Base-by-base conservation (phyloP, 352 stramenopile species). In the Phytophthora podocarpi region DNA sequence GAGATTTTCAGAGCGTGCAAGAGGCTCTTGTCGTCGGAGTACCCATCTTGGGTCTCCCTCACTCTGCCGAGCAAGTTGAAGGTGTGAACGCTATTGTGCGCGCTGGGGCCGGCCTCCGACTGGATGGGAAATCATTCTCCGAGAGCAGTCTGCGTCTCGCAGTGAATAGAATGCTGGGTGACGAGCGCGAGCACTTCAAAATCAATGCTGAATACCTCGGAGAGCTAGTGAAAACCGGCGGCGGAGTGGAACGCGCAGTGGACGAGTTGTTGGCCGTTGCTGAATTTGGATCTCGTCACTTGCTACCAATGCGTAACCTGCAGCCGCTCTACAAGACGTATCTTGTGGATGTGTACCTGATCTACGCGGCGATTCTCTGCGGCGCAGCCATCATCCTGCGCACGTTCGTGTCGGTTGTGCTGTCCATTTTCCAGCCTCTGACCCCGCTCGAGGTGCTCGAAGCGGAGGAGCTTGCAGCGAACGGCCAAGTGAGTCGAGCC, bases 321-420 rank as follows among this genome's bases (percentile, higher is more conserved):
- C 83, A 93, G 68, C 78, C 82, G 28, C 67, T 93, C 13, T 87
- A 90, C 80, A 92, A 91, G 73, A 91, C 78, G 62, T 93, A 85
- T 60, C 70, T 96, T 11, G 74, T 96, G 59, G 87, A 94, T 57
- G 87, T 94, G 45, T 94, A 94, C 59, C 59, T 90, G n/a, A 74
- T 96, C 39, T 96, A 96, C 64, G 79, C 78, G 9, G 66, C 74
- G 20, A 91, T 96, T 49, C 72, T 96, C n/a, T 94, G 87, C 54
- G 82, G 78, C 26, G 79, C 85, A 15, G 81, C 82, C n/a, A 83
- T 96, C 54, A 88, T 94, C 37, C 66, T 96, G 34, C 84, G 87
- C 53, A 90, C 85, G 49, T 87, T 89, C 62, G 76, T 90, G 28
- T 77, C 87, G 31, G 67, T 91, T 10, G 45, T 91, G 39, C 74